Percentiles rank a stretch among this genome's conserved stretches.
These are phyloP conservation scores for Fusarium sambucinum DNA, from an alignment of 2,329 filamentous ascomycete species.

Conservation along the genomic window DNA sequence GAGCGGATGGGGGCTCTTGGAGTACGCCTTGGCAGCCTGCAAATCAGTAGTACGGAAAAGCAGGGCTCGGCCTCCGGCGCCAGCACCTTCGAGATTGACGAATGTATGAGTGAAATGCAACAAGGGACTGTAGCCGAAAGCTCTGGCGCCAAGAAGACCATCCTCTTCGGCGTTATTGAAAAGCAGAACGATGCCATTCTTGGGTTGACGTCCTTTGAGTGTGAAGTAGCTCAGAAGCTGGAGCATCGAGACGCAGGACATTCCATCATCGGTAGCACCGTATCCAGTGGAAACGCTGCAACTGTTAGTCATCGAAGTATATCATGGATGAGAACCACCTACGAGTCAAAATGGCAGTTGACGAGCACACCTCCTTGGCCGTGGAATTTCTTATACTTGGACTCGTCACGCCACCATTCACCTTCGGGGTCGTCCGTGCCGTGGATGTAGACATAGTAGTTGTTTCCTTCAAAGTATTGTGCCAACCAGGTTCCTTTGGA, in stretches of 20 bases:
- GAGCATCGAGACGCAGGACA: slow-evolving; percentile 87
- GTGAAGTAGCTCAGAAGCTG: slow-evolving; percentile 92
- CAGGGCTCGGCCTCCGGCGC: slow-evolving; percentile 87
- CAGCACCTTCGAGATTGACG: slow-evolving; percentile 93
- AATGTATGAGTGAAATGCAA: slow-evolving; percentile 87
- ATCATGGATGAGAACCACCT: slow-evolving; percentile 41
- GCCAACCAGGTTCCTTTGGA: slow-evolving; percentile 53
- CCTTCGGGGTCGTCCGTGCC: slow-evolving; percentile 80
- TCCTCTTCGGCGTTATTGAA: slow-evolving; percentile 98
- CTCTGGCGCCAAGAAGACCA: slow-evolving; percentile 85
- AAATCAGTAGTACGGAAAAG: slow-evolving; percentile 90
- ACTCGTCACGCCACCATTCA: slow-evolving; percentile 75
- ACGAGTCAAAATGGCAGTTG: slow-evolving; percentile 92
- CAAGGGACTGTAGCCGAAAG: slow-evolving; percentile 85
- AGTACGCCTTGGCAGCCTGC: slow-evolving; percentile 85
- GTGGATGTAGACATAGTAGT: slow-evolving; percentile 91
- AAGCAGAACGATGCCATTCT: slow-evolving; percentile 83
- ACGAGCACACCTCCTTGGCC: slow-evolving; percentile 84
- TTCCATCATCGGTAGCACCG: slow-evolving; percentile 93
- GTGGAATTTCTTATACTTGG: slow-evolving; percentile 59
- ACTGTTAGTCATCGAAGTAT: slow-evolving; percentile 16
- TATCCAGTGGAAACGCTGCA: slow-evolving; percentile 86
- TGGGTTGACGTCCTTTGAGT: slow-evolving; percentile 75
- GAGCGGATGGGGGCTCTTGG: slow-evolving; percentile 78
- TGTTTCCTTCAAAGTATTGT: slow-evolving; percentile 92